A percentile compares a stretch with the other conserved stretches of the same genome.
phyloP scores from a whole-genome alignment of 768 basidiomycete genomes.

The Pulveroboletus sp. region DNA sequence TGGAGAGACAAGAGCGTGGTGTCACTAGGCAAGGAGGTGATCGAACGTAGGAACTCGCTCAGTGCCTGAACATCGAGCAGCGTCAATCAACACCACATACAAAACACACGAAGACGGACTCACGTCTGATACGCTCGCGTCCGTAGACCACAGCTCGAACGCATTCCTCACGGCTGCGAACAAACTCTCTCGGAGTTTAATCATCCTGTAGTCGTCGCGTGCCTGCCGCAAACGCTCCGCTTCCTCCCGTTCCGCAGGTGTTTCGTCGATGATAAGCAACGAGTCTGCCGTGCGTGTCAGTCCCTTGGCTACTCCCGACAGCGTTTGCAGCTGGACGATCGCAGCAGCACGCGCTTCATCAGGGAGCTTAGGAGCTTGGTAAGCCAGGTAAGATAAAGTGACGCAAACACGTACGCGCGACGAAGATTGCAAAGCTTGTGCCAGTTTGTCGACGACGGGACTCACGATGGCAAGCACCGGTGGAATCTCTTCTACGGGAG shows the following conservation, averaged over 20 bases:
- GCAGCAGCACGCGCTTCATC: conserved; percentile 66
- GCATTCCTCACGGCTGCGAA: conserved; percentile 54
- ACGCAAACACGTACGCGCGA: conserved; percentile 41
- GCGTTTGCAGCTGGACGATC: conserved; percentile 71
- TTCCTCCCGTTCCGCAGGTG: conserved; percentile 50
- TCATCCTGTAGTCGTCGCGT: conserved; percentile 59
- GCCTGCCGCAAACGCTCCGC: conserved; percentile 53
- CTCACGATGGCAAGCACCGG: conserved; percentile 75
- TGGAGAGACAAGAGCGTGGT: conserved; percentile 77
- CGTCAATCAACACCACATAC: background rate
- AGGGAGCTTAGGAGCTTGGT: conserved; percentile 44
- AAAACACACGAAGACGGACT: conserved; percentile 29
- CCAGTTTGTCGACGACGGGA: conserved; percentile 69
- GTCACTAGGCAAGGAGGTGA: conserved; percentile 76
- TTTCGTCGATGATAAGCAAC: conserved; percentile 53
- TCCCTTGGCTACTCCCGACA: conserved; percentile 85
- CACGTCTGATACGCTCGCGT: conserved; percentile 75
- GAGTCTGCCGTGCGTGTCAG: conserved; percentile 75
- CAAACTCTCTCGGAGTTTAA: conserved; percentile 63
- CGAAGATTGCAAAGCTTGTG: conserved; percentile 55
- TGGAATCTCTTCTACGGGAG: conserved; percentile 70
- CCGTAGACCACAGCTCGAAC: conserved; percentile 74
- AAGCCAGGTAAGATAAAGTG: background rate
- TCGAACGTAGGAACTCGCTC: conserved; percentile 81
- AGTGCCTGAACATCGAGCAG: conserved; percentile 46